Evolutionary conservation across 257 asterid species (phyloP), one percentile per base, ranked within the genome.

Genomic region (Solanum virginianum): DNA sequence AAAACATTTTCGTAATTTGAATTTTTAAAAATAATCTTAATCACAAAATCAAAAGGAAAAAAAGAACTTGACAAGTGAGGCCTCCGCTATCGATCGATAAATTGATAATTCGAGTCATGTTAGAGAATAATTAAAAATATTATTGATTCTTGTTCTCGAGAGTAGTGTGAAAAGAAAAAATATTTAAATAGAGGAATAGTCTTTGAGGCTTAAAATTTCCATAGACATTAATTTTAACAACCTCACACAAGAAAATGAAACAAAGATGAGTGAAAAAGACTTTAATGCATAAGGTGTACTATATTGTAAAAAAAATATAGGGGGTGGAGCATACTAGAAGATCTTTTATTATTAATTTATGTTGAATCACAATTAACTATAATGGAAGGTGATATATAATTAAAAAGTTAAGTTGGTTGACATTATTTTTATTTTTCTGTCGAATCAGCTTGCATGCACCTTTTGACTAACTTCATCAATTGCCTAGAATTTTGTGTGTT

Each of bases 141-240:
- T n/a, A 59, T 18, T n/a, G 0, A 59, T n/a, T 1, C 0, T 10
- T 3, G 0, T 36, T 36, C 6, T 36, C 41, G 41, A 36, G 6
- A 36, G 0, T n/a, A 2, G 8, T 26, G 65, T 4, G 7, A 10
- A 24, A 59, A 16, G 4, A 2, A 59, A 59, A 36, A 36, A 36
- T 4, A 36, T 36, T 36, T 4, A 4, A 36, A 3, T 36, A 24
- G 20, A 16, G 10, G 0, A 59, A 59, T 49, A 49, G 81, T 74
- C 39, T 47, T 43, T 49, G 57, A 43, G 7, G 59, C 5, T 22
- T 12, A 49, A 49, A 49, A 24, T 24, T 12, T 18, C 29, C 82
- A 22, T 14, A 53, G 65, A 79, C 49, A 47, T 53, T 79, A 54
- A 26, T 79, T 79, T 53, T 65, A 79, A 53, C 65, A 26, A 79